A percentile compares a stretch with the other conserved stretches of the same genome.
Conservation (phyloP, 2,329 filamentous ascomycete genomes). For the Arthrobotrys pseudoclavata region DNA sequence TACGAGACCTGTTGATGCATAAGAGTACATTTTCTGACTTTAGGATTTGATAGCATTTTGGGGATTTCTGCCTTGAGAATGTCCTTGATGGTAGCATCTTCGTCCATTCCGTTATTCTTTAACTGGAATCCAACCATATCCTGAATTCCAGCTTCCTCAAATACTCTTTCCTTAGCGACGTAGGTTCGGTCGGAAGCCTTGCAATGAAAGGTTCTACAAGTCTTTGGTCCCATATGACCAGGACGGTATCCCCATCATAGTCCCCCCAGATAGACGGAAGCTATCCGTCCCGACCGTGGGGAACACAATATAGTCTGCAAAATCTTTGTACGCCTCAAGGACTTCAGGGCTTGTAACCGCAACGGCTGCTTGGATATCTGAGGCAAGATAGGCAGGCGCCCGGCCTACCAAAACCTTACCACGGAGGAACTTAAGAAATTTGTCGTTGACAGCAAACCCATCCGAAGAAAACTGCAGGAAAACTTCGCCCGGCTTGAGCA, state of each 20-base stretch:
- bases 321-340: not conserved
- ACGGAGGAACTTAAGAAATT: slow-evolving; percentile 66
- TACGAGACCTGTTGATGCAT: slow-evolving; percentile 10
- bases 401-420: slow-evolving; percentile 77
- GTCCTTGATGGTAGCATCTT: not conserved
- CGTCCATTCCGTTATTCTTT: not conserved
- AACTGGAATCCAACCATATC: not conserved
- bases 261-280: slow-evolving; percentile 80
- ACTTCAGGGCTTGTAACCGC: slow-evolving; percentile 66
- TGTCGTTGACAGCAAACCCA: slow-evolving; percentile 30
- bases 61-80: not conserved
- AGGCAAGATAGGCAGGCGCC: slow-evolving; percentile 77
- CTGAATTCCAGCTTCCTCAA: not conserved
- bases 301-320: slow-evolving; percentile 80
- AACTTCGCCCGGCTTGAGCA: slow-evolving; percentile 76
- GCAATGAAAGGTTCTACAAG: slow-evolving; percentile 74
- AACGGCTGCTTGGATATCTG: slow-evolving; percentile 78
- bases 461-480: slow-evolving; percentile 75
- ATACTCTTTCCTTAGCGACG: not conserved
- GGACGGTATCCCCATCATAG: slow-evolving; percentile 80
- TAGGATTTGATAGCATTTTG: not conserved
- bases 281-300: slow-evolving; percentile 73
- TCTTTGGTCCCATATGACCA: slow-evolving; percentile 79
- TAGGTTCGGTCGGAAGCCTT: not conserved
- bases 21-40: not conserved